A percentile compares a stretch with the other conserved stretches of the same genome.
Conservation (phyloP, 192 early-diverging fungal genomes). For the Dissophora ornata region DNA sequence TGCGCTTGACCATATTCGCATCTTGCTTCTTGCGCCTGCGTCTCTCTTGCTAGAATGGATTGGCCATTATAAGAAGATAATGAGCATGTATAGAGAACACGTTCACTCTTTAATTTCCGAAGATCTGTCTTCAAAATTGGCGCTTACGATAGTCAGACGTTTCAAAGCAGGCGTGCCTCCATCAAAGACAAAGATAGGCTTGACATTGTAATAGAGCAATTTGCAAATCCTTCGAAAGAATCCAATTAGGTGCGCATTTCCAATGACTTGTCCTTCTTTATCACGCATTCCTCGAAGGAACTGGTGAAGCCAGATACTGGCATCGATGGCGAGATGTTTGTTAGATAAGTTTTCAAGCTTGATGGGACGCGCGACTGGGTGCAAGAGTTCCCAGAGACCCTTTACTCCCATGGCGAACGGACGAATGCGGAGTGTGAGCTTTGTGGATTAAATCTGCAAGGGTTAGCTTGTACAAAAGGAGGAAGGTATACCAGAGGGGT, state of each 20-base stretch:
- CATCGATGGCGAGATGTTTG: conserved; percentile 89
- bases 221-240: conserved; percentile 96
- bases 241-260: conserved; percentile 89
- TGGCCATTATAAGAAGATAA: not conserved
- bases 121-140: too few relatives aligned
- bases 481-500: not conserved
- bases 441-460: not conserved
- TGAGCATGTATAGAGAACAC: too few relatives aligned
- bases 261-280: conserved; percentile 82
- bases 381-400: conserved; percentile 89
- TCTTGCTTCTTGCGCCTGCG: conserved; percentile 54
- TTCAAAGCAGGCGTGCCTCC: conserved; percentile 92
- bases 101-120: too few relatives aligned
- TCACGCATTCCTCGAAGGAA: conserved; percentile 95
- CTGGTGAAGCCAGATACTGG: conserved; percentile 98
- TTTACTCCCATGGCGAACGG: conserved; percentile 90
- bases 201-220: conserved; percentile 88
- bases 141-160: conserved; percentile 70
- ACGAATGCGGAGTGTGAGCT: not conserved
- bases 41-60: conserved; percentile 63
- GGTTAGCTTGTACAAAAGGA: too few relatives aligned
- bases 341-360: conserved; percentile 83
- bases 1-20: conserved; percentile 68
- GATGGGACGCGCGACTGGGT: conserved; percentile 80
- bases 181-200: conserved; percentile 98